These are phyloP conservation scores for Colletotrichum chrysophilum DNA, from an alignment of 2,329 filamentous ascomycete genomes.

Conservation along the genomic window DNA sequence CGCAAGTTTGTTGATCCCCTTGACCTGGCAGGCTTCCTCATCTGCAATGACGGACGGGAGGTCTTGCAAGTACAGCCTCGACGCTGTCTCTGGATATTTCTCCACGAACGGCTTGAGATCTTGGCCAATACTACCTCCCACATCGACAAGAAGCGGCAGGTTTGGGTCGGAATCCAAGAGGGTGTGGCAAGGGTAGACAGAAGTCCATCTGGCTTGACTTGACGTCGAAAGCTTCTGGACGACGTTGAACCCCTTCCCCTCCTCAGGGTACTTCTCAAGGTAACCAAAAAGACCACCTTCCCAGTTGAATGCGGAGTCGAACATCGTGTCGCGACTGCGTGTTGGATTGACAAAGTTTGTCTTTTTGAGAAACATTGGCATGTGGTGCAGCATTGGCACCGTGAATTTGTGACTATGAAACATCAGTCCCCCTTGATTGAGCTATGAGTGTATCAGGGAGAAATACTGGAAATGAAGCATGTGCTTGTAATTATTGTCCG, in stretches of 20 bases:
- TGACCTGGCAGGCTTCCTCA: neutral
- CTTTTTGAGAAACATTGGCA: neutral
- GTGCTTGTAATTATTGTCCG: neutral
- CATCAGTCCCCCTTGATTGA: neutral
- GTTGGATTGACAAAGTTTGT: neutral
- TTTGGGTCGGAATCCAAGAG: neutral
- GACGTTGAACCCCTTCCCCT: neutral
- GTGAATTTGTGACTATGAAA: neutral
- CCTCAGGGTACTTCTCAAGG: neutral
- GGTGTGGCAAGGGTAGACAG: neutral
- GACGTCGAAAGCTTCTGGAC: neutral
- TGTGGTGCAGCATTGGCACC: neutral
- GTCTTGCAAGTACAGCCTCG: conserved; percentile 8
- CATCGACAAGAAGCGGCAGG: neutral
- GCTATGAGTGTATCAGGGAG: no score
- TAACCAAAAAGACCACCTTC: neutral
- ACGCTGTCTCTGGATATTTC: neutral
- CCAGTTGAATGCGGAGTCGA: neutral
- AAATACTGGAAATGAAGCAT: neutral
- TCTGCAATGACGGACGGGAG: neutral
- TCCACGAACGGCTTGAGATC: neutral
- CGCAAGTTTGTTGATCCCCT: conserved; percentile 8
- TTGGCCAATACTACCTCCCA: neutral
- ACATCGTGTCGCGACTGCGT: neutral
- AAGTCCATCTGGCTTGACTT: neutral